Base-by-base conservation (phyloP, 495 filamentous ascomycete species). In the Echria macrotheca region DNA sequence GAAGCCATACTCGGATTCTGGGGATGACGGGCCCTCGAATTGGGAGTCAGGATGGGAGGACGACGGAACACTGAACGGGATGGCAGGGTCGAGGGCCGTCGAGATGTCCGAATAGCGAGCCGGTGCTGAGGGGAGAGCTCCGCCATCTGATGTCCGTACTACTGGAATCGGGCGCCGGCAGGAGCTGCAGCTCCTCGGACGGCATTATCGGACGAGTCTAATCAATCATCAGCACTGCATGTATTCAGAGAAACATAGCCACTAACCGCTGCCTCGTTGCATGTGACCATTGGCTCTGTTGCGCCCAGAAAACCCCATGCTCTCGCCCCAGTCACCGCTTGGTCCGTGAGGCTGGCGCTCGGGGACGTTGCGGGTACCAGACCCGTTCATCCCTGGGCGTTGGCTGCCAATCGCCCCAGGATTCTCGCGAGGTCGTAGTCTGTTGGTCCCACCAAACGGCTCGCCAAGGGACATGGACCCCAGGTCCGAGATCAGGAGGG, bases 361-460 rank as follows among this genome's bases (percentile, higher is more conserved):
- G 40, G 87, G 86, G 50, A 83, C 77, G 62, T 82, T 84, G 51
- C 82, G 80, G 44, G 77, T 76, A 52, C 75, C 76, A 56, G 69
- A 71, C 37, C 80, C 74, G 60, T 82, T 85, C 57, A 81, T 76
- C 50, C 82, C 75, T 19, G 87, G 81, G 53, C 90, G 82, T 63
- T 95, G 89, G 66, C 89, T 90, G 52, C 90, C 89, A 59, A 94
- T 95, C 31, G 89, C 80, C 1, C 87, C 89, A 23, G 86, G 68
- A 12, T 71, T 64, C 35, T 72, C 64, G 49, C 74, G 54, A 17
- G 63, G 61, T 41, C 67, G 50, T 47, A 66, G 53, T 47, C 65
- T 53, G 64, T 66, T 69, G 69, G 77, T 68, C 69, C 77, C 58
- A 54, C 83, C 70, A 77, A 77, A 74, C 68, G 77, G 53, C 76